phyloP scores from a whole-genome alignment of 2,329 filamentous ascomycete genomes.

The Colletotrichum aenigma region DNA sequence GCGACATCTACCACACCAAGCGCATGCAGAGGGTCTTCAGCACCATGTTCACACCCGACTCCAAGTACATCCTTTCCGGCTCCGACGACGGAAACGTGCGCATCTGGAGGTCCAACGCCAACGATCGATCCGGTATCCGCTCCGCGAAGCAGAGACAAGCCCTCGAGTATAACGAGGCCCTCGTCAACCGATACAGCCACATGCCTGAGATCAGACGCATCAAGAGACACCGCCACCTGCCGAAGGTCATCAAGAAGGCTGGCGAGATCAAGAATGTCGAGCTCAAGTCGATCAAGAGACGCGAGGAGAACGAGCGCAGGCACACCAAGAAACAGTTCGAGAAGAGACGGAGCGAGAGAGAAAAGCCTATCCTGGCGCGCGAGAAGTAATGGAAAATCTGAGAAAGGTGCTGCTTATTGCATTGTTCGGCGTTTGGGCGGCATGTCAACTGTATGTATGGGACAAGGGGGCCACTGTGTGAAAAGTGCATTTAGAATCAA shows the following conservation, averaged over 20 bases:
- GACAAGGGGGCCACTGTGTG: neutral
- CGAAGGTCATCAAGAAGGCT: constrained; percentile 94
- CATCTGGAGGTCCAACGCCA: constrained; percentile 88
- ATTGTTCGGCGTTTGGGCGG: constrained; percentile 22
- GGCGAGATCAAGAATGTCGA: constrained; percentile 93
- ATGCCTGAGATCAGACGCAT: constrained; percentile 97
- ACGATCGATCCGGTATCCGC: constrained; percentile 82
- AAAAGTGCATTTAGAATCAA: constrained; percentile 10
- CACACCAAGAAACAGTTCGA: constrained; percentile 85
- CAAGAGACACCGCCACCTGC: constrained; percentile 86
- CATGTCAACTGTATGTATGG: constrained; percentile 8
- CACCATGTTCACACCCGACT: constrained; percentile 84
- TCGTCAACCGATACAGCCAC: constrained; percentile 84
- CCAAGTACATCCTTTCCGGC: constrained; percentile 86
- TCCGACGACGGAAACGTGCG: constrained; percentile 90
- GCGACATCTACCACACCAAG: constrained; percentile 97
- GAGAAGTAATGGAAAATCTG: constrained; percentile 50
- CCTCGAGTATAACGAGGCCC: constrained; percentile 87
- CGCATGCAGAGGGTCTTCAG: constrained; percentile 96
- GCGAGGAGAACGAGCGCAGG: constrained; percentile 92
- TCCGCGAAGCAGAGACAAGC: constrained; percentile 84
- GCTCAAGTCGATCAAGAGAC: constrained; percentile 83
- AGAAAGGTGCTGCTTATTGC: neutral
- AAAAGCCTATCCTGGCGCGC: constrained; percentile 85
- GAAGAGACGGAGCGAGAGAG: constrained; percentile 77